These are phyloP conservation scores for Tricholoma sp. DNA, from an alignment of 768 basidiomycete species.

Conservation along the genomic window DNA sequence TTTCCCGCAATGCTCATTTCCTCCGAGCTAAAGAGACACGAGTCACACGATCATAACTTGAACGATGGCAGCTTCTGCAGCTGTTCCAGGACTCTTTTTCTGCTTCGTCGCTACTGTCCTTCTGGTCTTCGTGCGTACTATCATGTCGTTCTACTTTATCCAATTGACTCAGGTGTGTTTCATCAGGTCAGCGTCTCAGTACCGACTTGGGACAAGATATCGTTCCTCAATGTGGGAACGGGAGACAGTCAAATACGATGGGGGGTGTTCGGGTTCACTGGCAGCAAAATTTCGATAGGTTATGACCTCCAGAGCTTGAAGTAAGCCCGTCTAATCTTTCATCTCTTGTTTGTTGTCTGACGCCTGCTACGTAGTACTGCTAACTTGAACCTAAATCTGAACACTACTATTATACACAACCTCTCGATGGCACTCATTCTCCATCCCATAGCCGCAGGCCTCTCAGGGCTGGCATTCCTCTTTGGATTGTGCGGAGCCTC, in stretches of 20 bases:
- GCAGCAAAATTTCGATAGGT: conserved; percentile 48
- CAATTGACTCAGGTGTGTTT: conserved; percentile 1
- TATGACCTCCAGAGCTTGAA: conserved; percentile 37
- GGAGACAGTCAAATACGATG: conserved; percentile 42
- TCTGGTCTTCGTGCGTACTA: conserved; percentile 56
- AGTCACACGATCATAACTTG: no score
- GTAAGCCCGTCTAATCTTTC: conserved; percentile 1
- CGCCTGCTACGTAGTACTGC: conserved; percentile 2
- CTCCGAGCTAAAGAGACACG: no score
- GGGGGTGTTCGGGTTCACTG: conserved; percentile 78
- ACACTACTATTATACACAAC: conserved; percentile 53
- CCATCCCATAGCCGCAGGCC: conserved; percentile 72
- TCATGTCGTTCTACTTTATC: background rate
- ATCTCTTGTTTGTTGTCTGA: background rate
- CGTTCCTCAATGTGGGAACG: conserved; percentile 54
- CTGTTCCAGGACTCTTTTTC: conserved; percentile 65
- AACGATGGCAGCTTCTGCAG: conserved; percentile 56
- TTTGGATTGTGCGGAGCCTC: conserved; percentile 61
- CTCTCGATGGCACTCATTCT: conserved; percentile 73
- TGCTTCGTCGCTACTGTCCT: conserved; percentile 67
- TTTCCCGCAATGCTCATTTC: no score
- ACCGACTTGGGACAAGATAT: conserved; percentile 69
- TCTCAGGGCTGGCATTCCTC: conserved; percentile 59
- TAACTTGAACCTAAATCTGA: conserved; percentile 39
- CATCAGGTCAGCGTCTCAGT: conserved; percentile 61